Percentiles rank a stretch among this genome's conserved stretches.
phyloP scores from a whole-genome alignment of 495 filamentous ascomycete genomes.

The Penicillium canescens region DNA sequence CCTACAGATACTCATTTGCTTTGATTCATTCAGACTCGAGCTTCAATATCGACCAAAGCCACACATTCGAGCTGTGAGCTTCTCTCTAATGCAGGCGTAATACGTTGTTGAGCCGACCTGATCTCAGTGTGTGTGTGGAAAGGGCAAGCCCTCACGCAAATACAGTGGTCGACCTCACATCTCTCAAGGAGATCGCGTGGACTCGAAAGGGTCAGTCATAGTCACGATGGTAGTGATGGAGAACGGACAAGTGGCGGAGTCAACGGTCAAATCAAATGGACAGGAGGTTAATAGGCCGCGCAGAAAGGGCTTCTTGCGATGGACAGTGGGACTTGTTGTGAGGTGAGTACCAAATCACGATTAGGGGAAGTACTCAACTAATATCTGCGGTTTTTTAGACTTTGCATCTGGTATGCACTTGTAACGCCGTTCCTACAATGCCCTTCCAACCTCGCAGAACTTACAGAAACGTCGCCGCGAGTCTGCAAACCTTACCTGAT shows the following conservation, averaged over 20 bases:
- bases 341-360: conserved; percentile 51
- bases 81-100: conserved; percentile 6
- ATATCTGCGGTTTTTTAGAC: conserved; percentile 42
- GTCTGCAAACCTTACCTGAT: conserved; percentile 86
- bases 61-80: background rate
- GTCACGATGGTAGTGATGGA: conserved; percentile 26
- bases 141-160: conserved; percentile 1
- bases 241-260: conserved; percentile 31
- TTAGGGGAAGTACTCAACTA: background rate
- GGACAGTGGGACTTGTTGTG: conserved; percentile 57
- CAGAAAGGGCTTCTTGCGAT: conserved; percentile 41
- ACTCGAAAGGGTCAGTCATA: conserved; percentile 10
- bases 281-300: conserved; percentile 13
- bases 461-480: conserved; percentile 68
- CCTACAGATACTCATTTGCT: conserved; percentile 14
- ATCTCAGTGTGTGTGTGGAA: conserved; percentile 3
- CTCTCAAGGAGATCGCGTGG: conserved; percentile 7
- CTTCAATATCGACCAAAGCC: conserved; percentile 1
- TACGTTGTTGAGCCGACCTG: background rate
- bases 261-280: conserved; percentile 14
- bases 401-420: conserved; percentile 83
- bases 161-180: conserved; percentile 7
- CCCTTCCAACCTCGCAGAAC: conserved; percentile 63
- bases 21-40: background rate
- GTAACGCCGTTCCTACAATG: conserved; percentile 80